Base-by-base conservation (phyloP, 768 basidiomycete genomes). In the Tylopilus plumbeoviolaceoides region DNA sequence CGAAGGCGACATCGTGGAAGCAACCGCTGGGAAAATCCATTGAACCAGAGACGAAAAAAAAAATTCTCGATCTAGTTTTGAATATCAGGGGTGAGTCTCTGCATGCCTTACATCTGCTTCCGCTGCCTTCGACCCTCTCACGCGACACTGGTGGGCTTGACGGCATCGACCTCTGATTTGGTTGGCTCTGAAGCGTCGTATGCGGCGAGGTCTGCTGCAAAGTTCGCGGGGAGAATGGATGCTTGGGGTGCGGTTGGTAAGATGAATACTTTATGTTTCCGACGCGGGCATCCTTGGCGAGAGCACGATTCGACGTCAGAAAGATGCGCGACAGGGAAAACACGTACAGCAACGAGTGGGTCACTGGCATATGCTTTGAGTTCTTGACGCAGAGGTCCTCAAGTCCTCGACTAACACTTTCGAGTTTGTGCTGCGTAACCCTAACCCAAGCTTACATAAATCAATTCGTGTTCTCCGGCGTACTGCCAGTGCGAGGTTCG, bases 311-410 rank as follows among this genome's bases (percentile, higher is more conserved):
- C 15, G 15, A 42, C 7, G 41, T 55, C 31, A 56, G 52, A 25
- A 17, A 46, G 5, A 33, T 2, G 23, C 47, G 7, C 5, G 4
- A 45, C 17, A 25, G 14, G 35, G 0, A 2, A 4, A 23, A 43
- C n/a, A 79, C 90, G 70, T 63, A 94, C 93, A 43, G 67, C 70
- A 6, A 82, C 74, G 35, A 83, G 74, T 38, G 90, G 78, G 77
- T 91, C n/a, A n/a, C n/a, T n/a, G n/a, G n/a, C 95, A 83, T 95
- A 98, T 6, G 81, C 70, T 73, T 89, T 95, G 63, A 98, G 79
- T 75, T 95, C 89, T 65, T 84, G 61, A 98, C 62, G 74, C 97
- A 98, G 51, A 97, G 70, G 58, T 97, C 93, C 80, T 95, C 90
- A n/a, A n/a, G n/a, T n/a, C n/a, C n/a, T n/a, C n/a, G n/a, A n/a